phyloP scores from a whole-genome alignment of 495 filamentous ascomycete genomes.

The Penicillium maclennaniae region DNA sequence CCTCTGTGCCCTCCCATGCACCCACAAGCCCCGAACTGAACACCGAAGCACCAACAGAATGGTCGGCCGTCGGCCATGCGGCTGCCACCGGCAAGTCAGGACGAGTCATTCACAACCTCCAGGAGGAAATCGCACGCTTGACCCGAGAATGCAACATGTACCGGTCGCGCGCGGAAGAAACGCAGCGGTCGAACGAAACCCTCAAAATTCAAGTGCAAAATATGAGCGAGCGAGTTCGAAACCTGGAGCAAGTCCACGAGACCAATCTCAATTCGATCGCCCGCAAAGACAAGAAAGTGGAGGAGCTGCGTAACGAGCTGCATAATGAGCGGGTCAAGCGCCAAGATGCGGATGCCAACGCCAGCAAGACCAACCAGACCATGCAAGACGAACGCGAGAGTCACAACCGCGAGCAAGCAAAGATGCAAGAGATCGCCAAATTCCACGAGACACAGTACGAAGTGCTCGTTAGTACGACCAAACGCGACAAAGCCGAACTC shows the following conservation, averaged over 20 bases:
- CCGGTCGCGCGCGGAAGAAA: conserved; percentile 67
- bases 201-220: conserved; percentile 71
- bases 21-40: conserved; percentile 24
- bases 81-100: conserved; percentile 77
- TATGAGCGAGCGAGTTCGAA: conserved; percentile 52
- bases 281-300: conserved; percentile 76
- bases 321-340: conserved; percentile 64
- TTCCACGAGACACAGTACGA: conserved; percentile 61
- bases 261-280: conserved; percentile 67
- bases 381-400: conserved; percentile 52
- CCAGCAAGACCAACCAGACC: conserved; percentile 59
- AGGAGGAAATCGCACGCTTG: conserved; percentile 82
- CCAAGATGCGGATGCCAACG: conserved; percentile 57
- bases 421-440: conserved; percentile 54
- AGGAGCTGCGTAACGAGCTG: conserved; percentile 63
- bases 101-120: conserved; percentile 85
- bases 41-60: conserved; percentile 46
- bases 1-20: conserved; percentile 8
- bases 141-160: conserved; percentile 77
- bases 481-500: conserved; percentile 52
- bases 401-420: conserved; percentile 58
- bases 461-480: conserved; percentile 58
- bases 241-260: conserved; percentile 67
- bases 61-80: conserved; percentile 77
- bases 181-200: conserved; percentile 65